Evolutionary conservation across 129 eudicot genomes (phyloP), one percentile per base, ranked within the genome.

Genomic region (Sambucus nigra): DNA sequence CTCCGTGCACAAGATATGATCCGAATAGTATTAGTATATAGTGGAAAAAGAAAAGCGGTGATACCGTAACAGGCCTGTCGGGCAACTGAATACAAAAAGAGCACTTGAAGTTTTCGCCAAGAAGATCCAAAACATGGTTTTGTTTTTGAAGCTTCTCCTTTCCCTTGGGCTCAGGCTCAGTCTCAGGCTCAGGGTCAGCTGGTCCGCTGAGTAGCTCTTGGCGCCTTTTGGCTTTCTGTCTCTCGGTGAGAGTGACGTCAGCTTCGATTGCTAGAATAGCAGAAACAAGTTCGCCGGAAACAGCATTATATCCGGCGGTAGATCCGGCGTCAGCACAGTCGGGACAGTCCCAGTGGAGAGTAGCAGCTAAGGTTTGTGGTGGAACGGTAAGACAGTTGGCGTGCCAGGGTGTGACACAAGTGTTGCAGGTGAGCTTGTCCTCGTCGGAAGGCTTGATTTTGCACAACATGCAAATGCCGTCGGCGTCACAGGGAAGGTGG

Each of bases 401-500:
- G 65, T 80, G 87, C 87, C 87, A 79, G 0, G 75, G 79, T 1
- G 81, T 64, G 12, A 27, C 56, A 26, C 86, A 79, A 22, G 73
- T 70, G 64, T 53, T 64, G 60, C 86, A 79, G 7, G 53, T 41
- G 31, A 79, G 58, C 47, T 28, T 67, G 27, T 68, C 78, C 24
- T 42, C 51, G 8, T 45, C 59, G 0, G 70, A 5, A 4, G 81
- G 61, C 39, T n/a, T 70, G 5, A 13, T 8, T 47, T 74, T 74
- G 67, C 86, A 79, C n/a, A 45, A 50, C 86, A 79, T 74, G 69
- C 86, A 79, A 17, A 59, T 41, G 40, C 86, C 86, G 35, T 75
- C 68, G 51, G 58, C 64, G 69, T 74, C 64, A 66, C 78, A 70
- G 19, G 86, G 81, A 2, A 79, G 74, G 21, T 69, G 67, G 41